phyloP scores from a whole-genome alignment of 2,329 filamentous ascomycete species.

The Chrysoporthe deuterocubensis region DNA sequence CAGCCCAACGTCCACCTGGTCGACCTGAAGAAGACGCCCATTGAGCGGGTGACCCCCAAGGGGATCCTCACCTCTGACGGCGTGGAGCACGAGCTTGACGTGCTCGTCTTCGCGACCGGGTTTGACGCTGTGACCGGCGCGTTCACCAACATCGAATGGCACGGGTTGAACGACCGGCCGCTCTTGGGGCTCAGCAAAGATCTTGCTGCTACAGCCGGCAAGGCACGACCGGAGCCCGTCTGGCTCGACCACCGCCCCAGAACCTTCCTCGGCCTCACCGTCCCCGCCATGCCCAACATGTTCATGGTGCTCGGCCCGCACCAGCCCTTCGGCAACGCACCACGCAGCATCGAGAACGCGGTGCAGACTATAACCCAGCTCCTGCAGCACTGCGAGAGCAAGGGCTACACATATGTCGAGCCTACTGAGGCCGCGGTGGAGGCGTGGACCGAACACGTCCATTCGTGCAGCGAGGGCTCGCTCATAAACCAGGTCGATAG shows the following conservation, averaged over 20 bases:
- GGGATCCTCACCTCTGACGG: constrained; percentile 38
- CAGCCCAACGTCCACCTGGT: constrained; percentile 45
- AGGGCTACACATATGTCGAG: constrained; percentile 20
- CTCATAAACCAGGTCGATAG: constrained; percentile 29
- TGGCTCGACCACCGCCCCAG: constrained; percentile 22
- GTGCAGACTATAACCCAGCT: constrained; percentile 21
- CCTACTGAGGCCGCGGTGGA: constrained; percentile 20
- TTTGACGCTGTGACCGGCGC: constrained; percentile 35
- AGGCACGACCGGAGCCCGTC: background rate
- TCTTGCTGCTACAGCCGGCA: background rate
- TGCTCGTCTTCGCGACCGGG: constrained; percentile 41
- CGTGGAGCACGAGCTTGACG: constrained; percentile 36
- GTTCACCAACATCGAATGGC: constrained; percentile 27
- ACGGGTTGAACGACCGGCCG: constrained; percentile 16
- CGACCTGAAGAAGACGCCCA: constrained; percentile 25
- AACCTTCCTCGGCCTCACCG: constrained; percentile 30
- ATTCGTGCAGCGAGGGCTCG: constrained; percentile 24
- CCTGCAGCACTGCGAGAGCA: constrained; percentile 9
- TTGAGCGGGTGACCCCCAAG: constrained; percentile 34
- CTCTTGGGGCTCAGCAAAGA: constrained; percentile 32
- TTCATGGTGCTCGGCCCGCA: constrained; percentile 41
- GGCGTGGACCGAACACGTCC: constrained; percentile 26
- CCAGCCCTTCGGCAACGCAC: constrained; percentile 29
- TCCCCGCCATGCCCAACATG: constrained; percentile 30
- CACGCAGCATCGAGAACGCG: constrained; percentile 28